Conservation (phyloP, 2,329 filamentous ascomycete genomes). For the Claviceps sp. region DNA sequence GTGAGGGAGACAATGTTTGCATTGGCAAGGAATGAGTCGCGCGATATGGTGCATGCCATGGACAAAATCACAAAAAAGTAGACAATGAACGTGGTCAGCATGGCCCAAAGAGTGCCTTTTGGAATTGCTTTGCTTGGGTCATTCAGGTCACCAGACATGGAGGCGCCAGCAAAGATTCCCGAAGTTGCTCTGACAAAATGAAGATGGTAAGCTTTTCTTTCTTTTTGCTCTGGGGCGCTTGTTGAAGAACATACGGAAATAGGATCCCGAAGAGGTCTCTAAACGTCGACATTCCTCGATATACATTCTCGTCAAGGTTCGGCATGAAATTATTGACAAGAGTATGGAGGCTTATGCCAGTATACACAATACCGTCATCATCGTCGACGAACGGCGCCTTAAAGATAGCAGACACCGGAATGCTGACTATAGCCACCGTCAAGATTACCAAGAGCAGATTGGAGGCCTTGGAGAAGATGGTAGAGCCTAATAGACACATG, state of each 20-base stretch:
- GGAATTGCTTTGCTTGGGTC: conserved; percentile 78
- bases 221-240: not conserved
- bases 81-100: conserved; percentile 59
- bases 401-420: conserved; percentile 63
- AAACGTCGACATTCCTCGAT: conserved; percentile 54
- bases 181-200: conserved; percentile 29
- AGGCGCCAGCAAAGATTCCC: conserved; percentile 57
- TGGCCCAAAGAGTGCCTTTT: conserved; percentile 66
- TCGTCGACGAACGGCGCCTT: conserved; percentile 53
- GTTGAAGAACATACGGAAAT: conserved; percentile 41
- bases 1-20: conserved; percentile 69
- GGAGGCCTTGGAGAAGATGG: conserved; percentile 67
- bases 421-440: conserved; percentile 61
- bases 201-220: not conserved
- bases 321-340: conserved; percentile 64
- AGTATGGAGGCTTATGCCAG: conserved; percentile 58
- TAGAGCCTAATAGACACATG: conserved; percentile 67
- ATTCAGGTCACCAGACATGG: conserved; percentile 78
- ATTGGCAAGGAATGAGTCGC: conserved; percentile 59
- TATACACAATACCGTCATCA: conserved; percentile 56
- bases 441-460: conserved; percentile 62
- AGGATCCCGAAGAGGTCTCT: conserved; percentile 76
- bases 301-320: conserved; percentile 47
- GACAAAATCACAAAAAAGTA: conserved; percentile 68
- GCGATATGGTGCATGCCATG: conserved; percentile 63